phyloP scores from a whole-genome alignment of 2,329 filamentous ascomycete genomes.

The Phaeosphaeriaceae sp. region DNA sequence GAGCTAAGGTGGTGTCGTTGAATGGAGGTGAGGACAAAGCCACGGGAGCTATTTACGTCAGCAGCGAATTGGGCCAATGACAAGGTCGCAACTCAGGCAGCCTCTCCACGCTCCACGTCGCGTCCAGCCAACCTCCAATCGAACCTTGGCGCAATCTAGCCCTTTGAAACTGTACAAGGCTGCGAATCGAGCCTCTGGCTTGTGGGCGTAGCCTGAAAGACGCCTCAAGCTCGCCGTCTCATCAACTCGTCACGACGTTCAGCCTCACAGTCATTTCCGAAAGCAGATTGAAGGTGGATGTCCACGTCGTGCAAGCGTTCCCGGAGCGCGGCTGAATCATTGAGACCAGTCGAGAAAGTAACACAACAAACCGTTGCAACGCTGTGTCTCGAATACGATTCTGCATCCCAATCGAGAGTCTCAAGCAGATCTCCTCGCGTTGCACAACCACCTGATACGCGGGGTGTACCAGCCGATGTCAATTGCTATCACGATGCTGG shows the following conservation, averaged over 20 bases:
- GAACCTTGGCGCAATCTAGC: not conserved
- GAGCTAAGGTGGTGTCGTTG: not conserved
- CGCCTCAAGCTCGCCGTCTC: not conserved
- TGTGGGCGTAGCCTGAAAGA: not conserved
- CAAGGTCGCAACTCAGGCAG: not conserved
- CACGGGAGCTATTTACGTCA: not conserved
- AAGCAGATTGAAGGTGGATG: constrained; percentile 11
- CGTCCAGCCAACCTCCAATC: not conserved
- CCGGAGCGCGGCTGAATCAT: constrained; percentile 19
- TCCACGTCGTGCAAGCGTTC: constrained; percentile 12
- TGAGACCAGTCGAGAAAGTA: constrained; percentile 10
- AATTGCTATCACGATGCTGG: not conserved
- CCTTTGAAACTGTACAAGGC: not conserved
- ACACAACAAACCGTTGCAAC: constrained; percentile 21
- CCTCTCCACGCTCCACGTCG: not conserved
- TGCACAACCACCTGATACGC: not conserved
- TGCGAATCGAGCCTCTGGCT: not conserved
- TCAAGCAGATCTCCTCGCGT: not conserved
- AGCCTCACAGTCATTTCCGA: constrained; percentile 9
- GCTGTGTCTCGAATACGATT: constrained; percentile 3
- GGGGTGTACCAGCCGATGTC: not conserved
- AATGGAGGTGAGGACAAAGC: not conserved
- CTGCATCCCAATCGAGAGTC: not conserved
- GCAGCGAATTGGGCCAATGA: not conserved
- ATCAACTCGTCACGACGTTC: not conserved